These are phyloP conservation scores for Cadophora luteo-olivacea DNA, from an alignment of 2,329 filamentous ascomycete genomes.

Conservation along the genomic window DNA sequence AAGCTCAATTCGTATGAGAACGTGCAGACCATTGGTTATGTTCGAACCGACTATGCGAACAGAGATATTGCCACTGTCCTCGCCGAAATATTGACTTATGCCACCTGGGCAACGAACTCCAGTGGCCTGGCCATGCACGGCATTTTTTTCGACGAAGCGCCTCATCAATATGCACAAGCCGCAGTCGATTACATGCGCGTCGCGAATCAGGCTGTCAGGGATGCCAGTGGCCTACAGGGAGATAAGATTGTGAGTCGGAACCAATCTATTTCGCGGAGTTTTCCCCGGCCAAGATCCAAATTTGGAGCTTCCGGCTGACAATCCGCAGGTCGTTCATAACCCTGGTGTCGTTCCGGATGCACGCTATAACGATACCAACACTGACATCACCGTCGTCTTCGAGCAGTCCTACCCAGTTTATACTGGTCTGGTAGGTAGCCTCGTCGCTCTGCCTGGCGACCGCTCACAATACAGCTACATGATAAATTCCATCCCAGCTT, in stretches of 20 bases:
- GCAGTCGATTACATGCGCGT: slow-evolving; percentile 21
- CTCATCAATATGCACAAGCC: slow-evolving; percentile 9
- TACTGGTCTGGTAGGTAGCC: not conserved
- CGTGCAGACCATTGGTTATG: slow-evolving; percentile 49
- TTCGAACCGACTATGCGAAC: slow-evolving; percentile 45
- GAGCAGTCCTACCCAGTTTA: slow-evolving; percentile 21
- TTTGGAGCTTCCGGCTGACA: slow-evolving; percentile 1
- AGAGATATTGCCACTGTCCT: slow-evolving; percentile 43
- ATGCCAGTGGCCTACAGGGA: slow-evolving; percentile 18
- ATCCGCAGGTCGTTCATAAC: slow-evolving; percentile 28
- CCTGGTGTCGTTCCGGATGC: slow-evolving; percentile 29
- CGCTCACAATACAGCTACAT: slow-evolving; percentile 15
- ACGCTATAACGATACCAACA: slow-evolving; percentile 17
- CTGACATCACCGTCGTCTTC: slow-evolving; percentile 29
- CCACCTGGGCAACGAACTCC: slow-evolving; percentile 43
- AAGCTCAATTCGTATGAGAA: slow-evolving; percentile 48
- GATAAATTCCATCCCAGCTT: not conserved
- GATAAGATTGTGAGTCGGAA: slow-evolving; percentile 21
- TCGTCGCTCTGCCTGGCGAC: not conserved
- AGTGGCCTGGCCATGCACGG: slow-evolving; percentile 25
- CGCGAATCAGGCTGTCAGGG: slow-evolving; percentile 22
- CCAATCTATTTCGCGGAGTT: not conserved
- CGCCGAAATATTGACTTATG: slow-evolving; percentile 46
- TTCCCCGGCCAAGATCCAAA: not conserved
- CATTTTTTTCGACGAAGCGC: slow-evolving; percentile 34